phyloP scores from a whole-genome alignment of 2,329 filamentous ascomycete species.

The Fusarium continuum region DNA sequence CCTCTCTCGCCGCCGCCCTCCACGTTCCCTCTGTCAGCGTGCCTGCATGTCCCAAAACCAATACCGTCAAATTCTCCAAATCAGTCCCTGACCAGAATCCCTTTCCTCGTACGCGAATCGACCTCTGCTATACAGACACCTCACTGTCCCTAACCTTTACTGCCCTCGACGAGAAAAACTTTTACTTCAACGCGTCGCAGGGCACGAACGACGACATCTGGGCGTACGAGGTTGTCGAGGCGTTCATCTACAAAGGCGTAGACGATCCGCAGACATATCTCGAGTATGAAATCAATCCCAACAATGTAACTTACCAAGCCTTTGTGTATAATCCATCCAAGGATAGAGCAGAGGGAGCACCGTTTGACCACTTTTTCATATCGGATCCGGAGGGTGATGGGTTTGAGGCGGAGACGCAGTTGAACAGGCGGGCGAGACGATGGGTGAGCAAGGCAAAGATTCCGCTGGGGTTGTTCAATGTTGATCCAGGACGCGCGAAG shows the following conservation, averaged over 20 bases:
- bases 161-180: slow-evolving; percentile 57
- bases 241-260: slow-evolving; percentile 57
- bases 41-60: slow-evolving; percentile 51
- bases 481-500: slow-evolving; percentile 53
- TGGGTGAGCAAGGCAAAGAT: slow-evolving; percentile 56
- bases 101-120: slow-evolving; percentile 57
- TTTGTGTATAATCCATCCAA: slow-evolving; percentile 62
- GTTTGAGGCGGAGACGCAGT: slow-evolving; percentile 51
- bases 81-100: slow-evolving; percentile 52
- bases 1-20: slow-evolving; percentile 9
- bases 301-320: slow-evolving; percentile 61
- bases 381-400: slow-evolving; percentile 53
- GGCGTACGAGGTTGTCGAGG: slow-evolving; percentile 61
- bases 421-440: slow-evolving; percentile 48
- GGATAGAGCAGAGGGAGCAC: slow-evolving; percentile 51
- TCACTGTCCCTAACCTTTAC: slow-evolving; percentile 55
- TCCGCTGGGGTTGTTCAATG: slow-evolving; percentile 60
- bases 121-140: slow-evolving; percentile 57
- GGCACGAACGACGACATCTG: slow-evolving; percentile 58
- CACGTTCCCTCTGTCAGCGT: slow-evolving; percentile 47
- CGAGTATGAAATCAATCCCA: slow-evolving; percentile 61
- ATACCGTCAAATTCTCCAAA: slow-evolving; percentile 52
- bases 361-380: slow-evolving; percentile 57
- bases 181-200: slow-evolving; percentile 55
- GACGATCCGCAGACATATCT: slow-evolving; percentile 59